phyloP scores from a whole-genome alignment of 306 rosid genomes.

The Rosa rugosa region DNA sequence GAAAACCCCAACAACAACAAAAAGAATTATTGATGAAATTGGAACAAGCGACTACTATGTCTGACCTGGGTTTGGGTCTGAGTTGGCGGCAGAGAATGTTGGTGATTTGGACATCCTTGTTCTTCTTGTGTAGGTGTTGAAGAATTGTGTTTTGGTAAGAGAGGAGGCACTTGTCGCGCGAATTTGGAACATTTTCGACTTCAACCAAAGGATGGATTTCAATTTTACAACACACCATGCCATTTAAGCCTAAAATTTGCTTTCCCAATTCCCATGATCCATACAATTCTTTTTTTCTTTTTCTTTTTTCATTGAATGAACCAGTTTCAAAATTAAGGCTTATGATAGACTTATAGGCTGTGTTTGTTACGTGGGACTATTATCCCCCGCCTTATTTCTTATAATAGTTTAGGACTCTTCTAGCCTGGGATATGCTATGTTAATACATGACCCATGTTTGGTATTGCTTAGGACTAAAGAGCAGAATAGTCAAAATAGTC shows the following conservation, averaged over 20 bases:
- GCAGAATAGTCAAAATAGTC: too few relatives aligned
- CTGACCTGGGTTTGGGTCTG: slow-evolving; percentile 5
- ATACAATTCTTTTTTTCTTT: too few relatives aligned
- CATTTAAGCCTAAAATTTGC: not conserved
- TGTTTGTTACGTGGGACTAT: too few relatives aligned
- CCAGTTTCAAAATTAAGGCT: too few relatives aligned
- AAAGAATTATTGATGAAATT: not conserved
- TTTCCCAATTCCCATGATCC: not conserved
- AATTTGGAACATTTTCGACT: not conserved
- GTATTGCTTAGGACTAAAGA: too few relatives aligned
- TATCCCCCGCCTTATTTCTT: too few relatives aligned
- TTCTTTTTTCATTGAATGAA: too few relatives aligned
- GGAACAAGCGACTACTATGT: not conserved
- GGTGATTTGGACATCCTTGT: slow-evolving; percentile 13
- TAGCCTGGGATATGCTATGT: too few relatives aligned
- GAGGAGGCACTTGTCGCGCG: not conserved
- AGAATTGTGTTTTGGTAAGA: not conserved
- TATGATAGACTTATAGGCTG: too few relatives aligned
- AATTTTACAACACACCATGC: not conserved
- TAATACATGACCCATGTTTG: too few relatives aligned
- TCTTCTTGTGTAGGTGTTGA: not conserved
- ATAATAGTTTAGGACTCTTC: too few relatives aligned
- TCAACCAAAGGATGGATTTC: not conserved
- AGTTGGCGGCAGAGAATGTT: not conserved
- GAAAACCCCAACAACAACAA: not conserved